Evolutionary conservation across 352 stramenopile genomes (phyloP), one percentile per base, ranked within the genome.

Genomic region (Aphanomyces astaci): DNA sequence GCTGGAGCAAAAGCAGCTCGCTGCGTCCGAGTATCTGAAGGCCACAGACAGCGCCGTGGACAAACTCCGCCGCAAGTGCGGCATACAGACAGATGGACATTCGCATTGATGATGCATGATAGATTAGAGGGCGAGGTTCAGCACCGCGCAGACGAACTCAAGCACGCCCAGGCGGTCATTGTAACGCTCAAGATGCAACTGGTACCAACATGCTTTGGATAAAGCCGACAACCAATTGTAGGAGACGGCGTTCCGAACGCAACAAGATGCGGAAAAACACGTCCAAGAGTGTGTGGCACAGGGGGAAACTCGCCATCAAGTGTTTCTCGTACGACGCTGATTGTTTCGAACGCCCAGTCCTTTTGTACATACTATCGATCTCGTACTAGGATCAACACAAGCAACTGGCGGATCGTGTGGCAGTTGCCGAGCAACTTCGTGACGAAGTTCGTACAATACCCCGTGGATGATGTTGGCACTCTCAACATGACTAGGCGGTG

Each of bases 21-120:
- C 89, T 64, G 77, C 79, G 32, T 72, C 74, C 17, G 74, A 80
- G 7, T 71, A 89, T 25, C 49, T 89, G 5, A 87, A 86, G 52
- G 45, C 30, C 0, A 70, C 83, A 56, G 78, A 87, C 30, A 81
- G 89, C 5, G 75, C 15, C 25, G 13, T 75, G 13, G 71, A 22
- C n/a, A 30, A 71, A 10, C 17, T 75, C n/a, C 56, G 66, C 11
- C 73, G 74, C 30, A 82, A 79, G 31, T 72, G 81, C 28, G 56
- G 27, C 13, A 59, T 32, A 27, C 30, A 19, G 9, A 31, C 25
- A 11, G 11, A 57, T 46, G 39, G 22, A 10, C 10, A 32, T 28
- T 22, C n/a, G 15, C 30, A 13, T 24, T 63, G 4, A 10, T 10
- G 0, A 45, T 19, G 9, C 13, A 22, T 7, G 7, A 22, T 53